phyloP scores from a whole-genome alignment of 148 eudicot genomes.

The Nepenthes gracilis region DNA sequence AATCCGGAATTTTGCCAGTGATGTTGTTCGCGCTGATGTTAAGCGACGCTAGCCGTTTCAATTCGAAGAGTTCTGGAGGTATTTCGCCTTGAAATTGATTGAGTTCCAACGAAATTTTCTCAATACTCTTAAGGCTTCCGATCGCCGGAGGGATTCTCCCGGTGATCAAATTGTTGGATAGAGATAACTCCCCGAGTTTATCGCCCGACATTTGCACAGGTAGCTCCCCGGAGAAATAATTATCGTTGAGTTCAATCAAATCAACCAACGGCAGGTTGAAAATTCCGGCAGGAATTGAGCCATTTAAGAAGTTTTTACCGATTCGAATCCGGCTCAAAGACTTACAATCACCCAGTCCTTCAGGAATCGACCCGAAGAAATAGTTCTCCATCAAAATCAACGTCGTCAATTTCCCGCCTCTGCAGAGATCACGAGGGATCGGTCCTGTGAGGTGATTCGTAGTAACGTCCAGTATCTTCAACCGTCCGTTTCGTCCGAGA shows the following conservation, averaged over 20 bases:
- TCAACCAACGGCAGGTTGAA: constrained; percentile 24
- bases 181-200: constrained; percentile 12
- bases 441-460: constrained; percentile 31
- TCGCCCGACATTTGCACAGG: constrained; percentile 24
- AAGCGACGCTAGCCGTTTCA: constrained; percentile 11
- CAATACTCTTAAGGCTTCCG: constrained; percentile 15
- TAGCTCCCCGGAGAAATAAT: constrained; percentile 38
- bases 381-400: constrained; percentile 29
- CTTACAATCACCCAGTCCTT: constrained; percentile 32
- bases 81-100: constrained; percentile 36
- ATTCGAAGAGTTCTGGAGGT: constrained; percentile 25
- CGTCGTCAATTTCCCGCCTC: constrained; percentile 23
- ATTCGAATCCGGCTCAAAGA: constrained; percentile 26
- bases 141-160: constrained; percentile 40
- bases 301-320: constrained; percentile 26
- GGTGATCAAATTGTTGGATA: constrained; percentile 33
- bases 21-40: constrained; percentile 27
- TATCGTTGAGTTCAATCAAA: constrained; percentile 33
- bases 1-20: constrained; percentile 30
- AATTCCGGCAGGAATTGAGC: constrained; percentile 35
- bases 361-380: constrained; percentile 49
- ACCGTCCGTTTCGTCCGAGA: constrained; percentile 39
- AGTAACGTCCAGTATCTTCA: constrained; percentile 31
- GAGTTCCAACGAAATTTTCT: constrained; percentile 14
- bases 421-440: constrained; percentile 46